Percentiles rank a stretch among this genome's conserved stretches.
phyloP scores from a whole-genome alignment of 2,329 filamentous ascomycete genomes.

The Dryadomyces quercus-mongolicae region DNA sequence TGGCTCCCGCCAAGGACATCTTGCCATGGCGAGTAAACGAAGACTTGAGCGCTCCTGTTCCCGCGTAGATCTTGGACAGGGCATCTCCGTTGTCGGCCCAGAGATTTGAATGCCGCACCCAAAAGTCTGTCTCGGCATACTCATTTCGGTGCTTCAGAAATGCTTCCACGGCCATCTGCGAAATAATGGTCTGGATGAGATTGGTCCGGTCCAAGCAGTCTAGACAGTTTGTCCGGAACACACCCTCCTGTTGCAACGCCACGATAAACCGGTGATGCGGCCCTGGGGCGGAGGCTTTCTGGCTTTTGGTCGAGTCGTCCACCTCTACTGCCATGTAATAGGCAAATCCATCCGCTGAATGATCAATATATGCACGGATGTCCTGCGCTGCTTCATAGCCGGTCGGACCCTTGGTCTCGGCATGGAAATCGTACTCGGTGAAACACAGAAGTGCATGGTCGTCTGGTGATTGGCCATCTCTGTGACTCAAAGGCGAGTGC shows the following conservation, averaged over 20 bases:
- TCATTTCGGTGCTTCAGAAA: conserved; percentile 67
- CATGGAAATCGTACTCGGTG: conserved; percentile 94
- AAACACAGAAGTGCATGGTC: conserved; percentile 67
- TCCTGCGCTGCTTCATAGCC: conserved; percentile 86
- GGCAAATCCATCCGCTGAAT: conserved; percentile 78
- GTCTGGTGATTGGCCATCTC: conserved; percentile 30
- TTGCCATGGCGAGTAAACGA: conserved; percentile 91
- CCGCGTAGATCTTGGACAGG: conserved; percentile 88
- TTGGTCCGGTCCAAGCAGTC: conserved; percentile 96
- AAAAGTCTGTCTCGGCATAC: conserved; percentile 66
- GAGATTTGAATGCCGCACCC: conserved; percentile 80
- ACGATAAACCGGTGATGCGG: conserved; percentile 42
- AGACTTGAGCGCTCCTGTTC: conserved; percentile 88
- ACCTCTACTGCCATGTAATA: conserved; percentile 75
- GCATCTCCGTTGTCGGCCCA: conserved; percentile 98
- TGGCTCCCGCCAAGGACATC: conserved; percentile 84
- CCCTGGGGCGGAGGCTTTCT: conserved; percentile 8
- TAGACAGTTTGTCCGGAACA: conserved; percentile 90
- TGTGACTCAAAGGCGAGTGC: conserved; percentile 58
- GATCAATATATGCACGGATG: conserved; percentile 66
- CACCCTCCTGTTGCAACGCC: conserved; percentile 83
- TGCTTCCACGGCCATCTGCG: conserved; percentile 78
- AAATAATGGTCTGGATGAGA: conserved; percentile 89
- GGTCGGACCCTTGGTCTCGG: conserved; percentile 73
- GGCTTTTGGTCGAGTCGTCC: conserved; percentile 35